Percentiles rank a stretch among this genome's conserved stretches.
Conservation (phyloP, 2,329 filamentous ascomycete genomes). For the Diaporthe citri region DNA sequence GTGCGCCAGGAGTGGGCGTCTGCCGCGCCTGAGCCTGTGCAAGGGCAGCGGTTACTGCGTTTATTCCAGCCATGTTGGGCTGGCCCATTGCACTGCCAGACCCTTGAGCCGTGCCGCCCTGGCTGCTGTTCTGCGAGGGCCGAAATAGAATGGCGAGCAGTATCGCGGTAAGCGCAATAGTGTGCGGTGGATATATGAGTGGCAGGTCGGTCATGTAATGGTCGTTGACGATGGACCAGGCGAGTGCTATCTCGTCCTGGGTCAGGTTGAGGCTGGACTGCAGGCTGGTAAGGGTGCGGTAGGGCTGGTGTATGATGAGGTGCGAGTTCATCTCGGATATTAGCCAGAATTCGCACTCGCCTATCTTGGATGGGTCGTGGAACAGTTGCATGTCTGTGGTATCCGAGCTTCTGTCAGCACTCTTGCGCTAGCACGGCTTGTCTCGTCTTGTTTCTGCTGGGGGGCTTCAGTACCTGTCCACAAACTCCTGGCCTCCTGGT, state of each 20-base stretch:
- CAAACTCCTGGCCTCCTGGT: conserved; percentile 85
- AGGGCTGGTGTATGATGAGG: conserved; percentile 91
- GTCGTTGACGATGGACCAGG: conserved; percentile 90
- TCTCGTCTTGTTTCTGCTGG: not conserved
- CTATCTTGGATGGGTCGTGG: conserved; percentile 84
- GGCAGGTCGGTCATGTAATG: conserved; percentile 94
- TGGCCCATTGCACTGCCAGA: conserved; percentile 42
- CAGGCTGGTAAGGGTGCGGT: conserved; percentile 81
- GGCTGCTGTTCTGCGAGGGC: conserved; percentile 59
- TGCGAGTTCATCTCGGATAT: conserved; percentile 93
- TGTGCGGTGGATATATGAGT: conserved; percentile 85
- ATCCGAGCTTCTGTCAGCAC: conserved; percentile 21
- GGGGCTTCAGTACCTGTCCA: conserved; percentile 72
- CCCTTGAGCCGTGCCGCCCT: conserved; percentile 44
- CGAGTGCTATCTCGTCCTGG: conserved; percentile 82
- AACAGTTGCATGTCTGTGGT: conserved; percentile 46
- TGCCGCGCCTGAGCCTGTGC: conserved; percentile 57
- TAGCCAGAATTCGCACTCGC: conserved; percentile 93
- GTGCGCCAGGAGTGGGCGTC: conserved; percentile 40
- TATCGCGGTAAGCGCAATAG: conserved; percentile 88
- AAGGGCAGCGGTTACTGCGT: conserved; percentile 62
- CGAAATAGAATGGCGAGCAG: conserved; percentile 87
- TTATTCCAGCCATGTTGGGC: conserved; percentile 54
- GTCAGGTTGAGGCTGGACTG: conserved; percentile 77
- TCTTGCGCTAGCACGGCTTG: not conserved